Evolutionary conservation across 2,329 filamentous ascomycete species (phyloP), one percentile per base, ranked within the genome.

Genomic region (Phialocephala subalpina): DNA sequence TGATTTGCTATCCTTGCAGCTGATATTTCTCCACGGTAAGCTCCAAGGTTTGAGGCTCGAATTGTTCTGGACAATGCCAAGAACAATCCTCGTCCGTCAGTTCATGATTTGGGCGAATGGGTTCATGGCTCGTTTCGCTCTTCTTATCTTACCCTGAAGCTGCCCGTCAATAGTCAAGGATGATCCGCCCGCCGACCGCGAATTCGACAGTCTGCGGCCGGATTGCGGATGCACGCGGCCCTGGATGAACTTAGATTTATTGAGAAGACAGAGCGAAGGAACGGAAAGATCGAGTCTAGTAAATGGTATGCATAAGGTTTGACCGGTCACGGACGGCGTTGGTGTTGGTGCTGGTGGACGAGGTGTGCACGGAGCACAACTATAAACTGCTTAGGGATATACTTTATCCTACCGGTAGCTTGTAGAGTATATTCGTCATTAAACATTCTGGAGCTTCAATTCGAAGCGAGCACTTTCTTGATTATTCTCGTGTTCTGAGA

Each of bases 71-170:
- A 20, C n/a, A 8, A 14, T 22, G n/a, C n/a, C 45, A 42, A 42
- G 38, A 42, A 6, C 4, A 12, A 42, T 14, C 38, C 18, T 42
- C 4, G 18, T 14, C 18, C 45, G 11, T 49, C 20, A 20, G 45
- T 49, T 49, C 20, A 9, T 3, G 38, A 16, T 42, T n/a, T 14
- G 38, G 38, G 38, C 38, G 38, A 42, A 42, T 42, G 38, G 5
- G 38, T n/a, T 47, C 42, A 47, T 18, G 25, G 49, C 27, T 22
- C n/a, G 45, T 20, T 49, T 27, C 7, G n/a, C 18, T 33, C 11
- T 7, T 53, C 49, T 53, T 53, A 53, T 53, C 49, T 53, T 53
- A 22, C 27, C n/a, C n/a, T n/a, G n/a, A n/a, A n/a, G 47, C 47
- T 52, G 47, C 20, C 49, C 27, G 25, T 29, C 25, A 16, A 27